Evolutionary conservation across 2,329 filamentous ascomycete species (phyloP).

Genomic region (Proliferodiscus dingleyae): DNA sequence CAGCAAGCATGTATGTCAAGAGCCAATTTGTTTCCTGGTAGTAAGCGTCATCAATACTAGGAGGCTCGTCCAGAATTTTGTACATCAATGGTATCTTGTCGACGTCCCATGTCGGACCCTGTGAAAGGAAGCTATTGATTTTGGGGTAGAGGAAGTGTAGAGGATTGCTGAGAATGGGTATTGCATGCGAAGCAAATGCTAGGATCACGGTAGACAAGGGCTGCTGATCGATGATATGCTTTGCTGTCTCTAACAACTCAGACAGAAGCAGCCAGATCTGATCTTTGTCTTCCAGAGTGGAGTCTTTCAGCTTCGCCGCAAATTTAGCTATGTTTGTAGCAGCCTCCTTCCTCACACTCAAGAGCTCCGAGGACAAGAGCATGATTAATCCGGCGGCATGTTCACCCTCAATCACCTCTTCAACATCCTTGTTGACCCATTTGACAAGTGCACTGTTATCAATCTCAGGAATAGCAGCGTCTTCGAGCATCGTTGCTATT

Average conservation of each 20-base stretch:
- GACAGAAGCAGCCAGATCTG: conserved; percentile 75
- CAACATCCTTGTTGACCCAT: conserved; percentile 73
- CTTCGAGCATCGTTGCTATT: conserved; percentile 14
- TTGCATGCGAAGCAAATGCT: conserved; percentile 67
- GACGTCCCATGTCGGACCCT: conserved; percentile 69
- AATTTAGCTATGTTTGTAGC: conserved; percentile 64
- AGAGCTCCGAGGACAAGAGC: conserved; percentile 70
- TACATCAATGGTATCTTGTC: conserved; percentile 69
- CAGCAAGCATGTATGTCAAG: conserved; percentile 63
- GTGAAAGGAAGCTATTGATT: conserved; percentile 77
- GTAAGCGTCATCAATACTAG: conserved; percentile 67
- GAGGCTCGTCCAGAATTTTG: conserved; percentile 57
- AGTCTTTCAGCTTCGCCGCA: conserved; percentile 58
- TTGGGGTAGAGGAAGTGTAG: conserved; percentile 81
- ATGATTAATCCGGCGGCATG: conserved; percentile 65
- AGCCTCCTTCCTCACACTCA: conserved; percentile 75
- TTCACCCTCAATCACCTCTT: conserved; percentile 75
- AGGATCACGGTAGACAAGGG: conserved; percentile 69
- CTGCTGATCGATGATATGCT: conserved; percentile 45
- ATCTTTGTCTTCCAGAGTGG: conserved; percentile 68
- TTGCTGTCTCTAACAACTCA: conserved; percentile 73
- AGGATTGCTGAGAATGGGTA: conserved; percentile 69
- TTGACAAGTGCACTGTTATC: conserved; percentile 50
- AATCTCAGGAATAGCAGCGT: conserved; percentile 18
- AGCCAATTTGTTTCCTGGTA: conserved; percentile 73